Evolutionary conservation across 2,329 filamentous ascomycete species (phyloP).

Genomic region (Corinectria fuckeliana): DNA sequence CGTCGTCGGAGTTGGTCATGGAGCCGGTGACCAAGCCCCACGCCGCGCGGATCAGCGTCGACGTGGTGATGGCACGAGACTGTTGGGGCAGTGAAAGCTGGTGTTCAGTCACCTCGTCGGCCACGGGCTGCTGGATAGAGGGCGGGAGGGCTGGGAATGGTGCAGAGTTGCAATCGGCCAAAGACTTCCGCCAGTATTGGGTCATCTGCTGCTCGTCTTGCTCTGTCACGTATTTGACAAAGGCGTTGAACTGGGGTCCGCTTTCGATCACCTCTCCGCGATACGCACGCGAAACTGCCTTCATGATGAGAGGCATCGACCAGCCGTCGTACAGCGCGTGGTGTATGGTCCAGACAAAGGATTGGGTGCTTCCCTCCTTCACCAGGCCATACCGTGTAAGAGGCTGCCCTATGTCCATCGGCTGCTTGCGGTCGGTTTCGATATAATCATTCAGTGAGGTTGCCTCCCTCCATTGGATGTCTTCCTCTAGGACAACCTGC

Average conservation of each 20-base stretch:
- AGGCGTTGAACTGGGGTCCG: neutral
- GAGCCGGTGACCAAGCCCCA: neutral
- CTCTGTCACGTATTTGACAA: slow-evolving; percentile 4
- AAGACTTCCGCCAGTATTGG: slow-evolving; percentile 7
- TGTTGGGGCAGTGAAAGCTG: neutral
- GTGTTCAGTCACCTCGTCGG: neutral
- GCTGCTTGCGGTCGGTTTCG: neutral
- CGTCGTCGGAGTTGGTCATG: slow-evolving; percentile 5
- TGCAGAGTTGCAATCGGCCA: neutral
- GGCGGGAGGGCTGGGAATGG: slow-evolving; percentile 11
- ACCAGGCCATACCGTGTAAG: slow-evolving; percentile 12
- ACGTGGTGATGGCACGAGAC: neutral
- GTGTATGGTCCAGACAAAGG: slow-evolving; percentile 37
- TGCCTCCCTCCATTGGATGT: slow-evolving; percentile 3
- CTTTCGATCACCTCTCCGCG: neutral
- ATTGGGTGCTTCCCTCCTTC: neutral
- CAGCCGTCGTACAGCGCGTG: slow-evolving; percentile 42
- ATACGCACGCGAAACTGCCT: slow-evolving; percentile 18
- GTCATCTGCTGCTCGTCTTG: neutral
- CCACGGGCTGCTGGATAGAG: neutral
- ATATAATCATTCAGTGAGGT: slow-evolving; percentile 1
- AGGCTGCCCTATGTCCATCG: slow-evolving; percentile 14
- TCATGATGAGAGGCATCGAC: slow-evolving; percentile 28
- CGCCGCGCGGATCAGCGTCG: neutral
- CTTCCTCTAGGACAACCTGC: slow-evolving; percentile 14